Evolutionary conservation across 495 filamentous ascomycete species (phyloP).

Genomic region (Penicillium cinerascens): DNA sequence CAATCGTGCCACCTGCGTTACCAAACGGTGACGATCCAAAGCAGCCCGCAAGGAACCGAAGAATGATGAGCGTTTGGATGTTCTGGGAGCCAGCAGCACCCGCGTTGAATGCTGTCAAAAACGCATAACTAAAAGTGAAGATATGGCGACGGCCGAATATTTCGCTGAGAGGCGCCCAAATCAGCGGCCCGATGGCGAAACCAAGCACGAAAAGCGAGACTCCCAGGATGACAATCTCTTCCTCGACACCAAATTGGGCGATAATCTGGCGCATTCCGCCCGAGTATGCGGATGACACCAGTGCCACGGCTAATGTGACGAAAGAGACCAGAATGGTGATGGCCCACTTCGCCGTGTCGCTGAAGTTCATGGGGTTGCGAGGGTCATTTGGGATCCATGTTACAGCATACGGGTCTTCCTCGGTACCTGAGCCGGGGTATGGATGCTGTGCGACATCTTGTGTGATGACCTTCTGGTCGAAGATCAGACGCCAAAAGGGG

Average conservation of each 20-base stretch:
- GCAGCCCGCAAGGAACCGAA: constrained; percentile 69
- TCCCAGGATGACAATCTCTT: constrained; percentile 49
- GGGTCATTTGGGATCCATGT: constrained; percentile 63
- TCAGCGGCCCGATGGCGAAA: constrained; percentile 45
- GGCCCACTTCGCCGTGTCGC: constrained; percentile 56
- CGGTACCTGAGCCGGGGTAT: constrained; percentile 63
- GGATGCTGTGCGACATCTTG: constrained; percentile 49
- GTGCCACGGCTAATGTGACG: constrained; percentile 63
- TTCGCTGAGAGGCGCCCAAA: constrained; percentile 59
- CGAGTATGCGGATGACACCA: constrained; percentile 69
- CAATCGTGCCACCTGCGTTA: constrained; percentile 67
- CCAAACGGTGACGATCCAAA: constrained; percentile 69
- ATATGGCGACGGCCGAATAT: constrained; percentile 64
- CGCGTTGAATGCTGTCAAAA: constrained; percentile 62
- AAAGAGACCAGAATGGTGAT: constrained; percentile 61
- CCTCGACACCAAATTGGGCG: constrained; percentile 39
- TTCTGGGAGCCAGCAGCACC: constrained; percentile 58
- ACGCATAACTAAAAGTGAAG: constrained; percentile 59
- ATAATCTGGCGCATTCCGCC: constrained; percentile 59
- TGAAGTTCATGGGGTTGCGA: constrained; percentile 62
- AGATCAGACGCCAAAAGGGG: constrained; percentile 38
- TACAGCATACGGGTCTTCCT: constrained; percentile 64
- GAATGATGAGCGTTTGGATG: constrained; percentile 58
- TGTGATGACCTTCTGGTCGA: constrained; percentile 48
- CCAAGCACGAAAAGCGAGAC: constrained; percentile 54